phyloP scores from a whole-genome alignment of 2,329 filamentous ascomycete species.

The Colletotrichum godetiae region DNA sequence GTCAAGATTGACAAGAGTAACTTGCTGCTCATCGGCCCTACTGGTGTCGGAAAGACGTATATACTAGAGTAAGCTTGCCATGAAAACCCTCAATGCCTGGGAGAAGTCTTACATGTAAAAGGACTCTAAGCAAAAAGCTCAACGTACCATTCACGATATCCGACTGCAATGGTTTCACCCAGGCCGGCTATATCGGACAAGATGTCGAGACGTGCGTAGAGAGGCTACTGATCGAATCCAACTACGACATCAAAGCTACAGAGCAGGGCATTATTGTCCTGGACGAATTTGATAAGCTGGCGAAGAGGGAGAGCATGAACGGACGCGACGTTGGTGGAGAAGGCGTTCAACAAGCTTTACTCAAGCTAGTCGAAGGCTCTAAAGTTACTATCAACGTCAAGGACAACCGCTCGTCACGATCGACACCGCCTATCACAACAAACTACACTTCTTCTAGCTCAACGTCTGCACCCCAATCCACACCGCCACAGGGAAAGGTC shows the following conservation, averaged over 20 bases:
- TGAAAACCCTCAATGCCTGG: background rate
- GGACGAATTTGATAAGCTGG: slow-evolving; percentile 98
- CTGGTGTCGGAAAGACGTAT: slow-evolving; percentile 95
- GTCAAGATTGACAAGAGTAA: slow-evolving; percentile 96
- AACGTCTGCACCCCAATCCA: slow-evolving; percentile 57
- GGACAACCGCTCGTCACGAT: slow-evolving; percentile 71
- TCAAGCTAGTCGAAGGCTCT: slow-evolving; percentile 97
- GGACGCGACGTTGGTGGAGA: slow-evolving; percentile 96
- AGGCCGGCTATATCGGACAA: slow-evolving; percentile 97
- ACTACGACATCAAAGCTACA: slow-evolving; percentile 85
- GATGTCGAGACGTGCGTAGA: slow-evolving; percentile 98
- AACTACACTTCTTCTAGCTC: slow-evolving; percentile 61
- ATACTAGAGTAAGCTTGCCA: slow-evolving; percentile 75
- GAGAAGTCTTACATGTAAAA: slow-evolving; percentile 50
- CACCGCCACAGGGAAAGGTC: slow-evolving; percentile 61
- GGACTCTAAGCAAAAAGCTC: slow-evolving; percentile 90
- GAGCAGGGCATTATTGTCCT: slow-evolving; percentile 95
- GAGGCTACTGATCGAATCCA: slow-evolving; percentile 86
- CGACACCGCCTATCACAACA: slow-evolving; percentile 62
- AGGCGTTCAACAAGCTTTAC: slow-evolving; percentile 92
- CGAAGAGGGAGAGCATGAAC: slow-evolving; percentile 85
- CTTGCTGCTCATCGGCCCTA: slow-evolving; percentile 88
- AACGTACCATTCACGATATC: slow-evolving; percentile 96
- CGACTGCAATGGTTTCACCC: slow-evolving; percentile 95
- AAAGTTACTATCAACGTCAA: slow-evolving; percentile 94